Evolutionary conservation across 2,329 filamentous ascomycete species (phyloP), one percentile per base, ranked within the genome.

Genomic region (Venturia nashicola): DNA sequence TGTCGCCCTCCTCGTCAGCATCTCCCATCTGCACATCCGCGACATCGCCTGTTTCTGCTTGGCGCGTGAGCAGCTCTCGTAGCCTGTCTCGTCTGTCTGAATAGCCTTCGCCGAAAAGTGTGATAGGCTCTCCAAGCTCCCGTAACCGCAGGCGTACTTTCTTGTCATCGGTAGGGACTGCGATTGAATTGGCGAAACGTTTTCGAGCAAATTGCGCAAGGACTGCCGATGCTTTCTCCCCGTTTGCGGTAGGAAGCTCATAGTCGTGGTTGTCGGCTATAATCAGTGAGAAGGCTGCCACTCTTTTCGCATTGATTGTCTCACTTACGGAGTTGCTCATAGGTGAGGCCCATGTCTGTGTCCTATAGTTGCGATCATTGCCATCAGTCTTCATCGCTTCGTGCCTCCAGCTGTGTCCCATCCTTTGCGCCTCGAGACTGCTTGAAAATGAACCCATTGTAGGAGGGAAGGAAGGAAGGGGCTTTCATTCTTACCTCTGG

Each of bases 131-230:
- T n/a, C 90, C 91, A 67, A 96, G 82, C 70, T 94, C 88, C 68
- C 94, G 86, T 65, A 97, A 82, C 68, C 85, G 86, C 44, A 86
- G 81, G 66, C 91, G 89, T 59, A 99, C 92, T 70, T 89, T 86
- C 66, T 83, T 86, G 79, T 99, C 94, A 73, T 97, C 92, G 63
- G 95, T 99, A 0, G 93, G 94, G 3, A 99, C 94, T 14, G 89
- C 88, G 69, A 97, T 90, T 12, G 89, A 88, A 20, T 91, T 91
- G 12, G 91, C 92, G 71, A 91, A 84, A 71, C 91, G 86, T 76
- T 96, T 97, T 66, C 93, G 89, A 71, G 91, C 89, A 75, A 99
- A 94, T 73, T 97, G 92, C 42, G 85, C 87, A 23, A 95, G 79
- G 63, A 97, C 86, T 16, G 90, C 90, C 2, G 90, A 92, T 3